Evolutionary conservation across 805 yeast genomes (phyloP), one percentile per base, ranked within the genome.

Genomic region (Tanozyma kutaoensis): DNA sequence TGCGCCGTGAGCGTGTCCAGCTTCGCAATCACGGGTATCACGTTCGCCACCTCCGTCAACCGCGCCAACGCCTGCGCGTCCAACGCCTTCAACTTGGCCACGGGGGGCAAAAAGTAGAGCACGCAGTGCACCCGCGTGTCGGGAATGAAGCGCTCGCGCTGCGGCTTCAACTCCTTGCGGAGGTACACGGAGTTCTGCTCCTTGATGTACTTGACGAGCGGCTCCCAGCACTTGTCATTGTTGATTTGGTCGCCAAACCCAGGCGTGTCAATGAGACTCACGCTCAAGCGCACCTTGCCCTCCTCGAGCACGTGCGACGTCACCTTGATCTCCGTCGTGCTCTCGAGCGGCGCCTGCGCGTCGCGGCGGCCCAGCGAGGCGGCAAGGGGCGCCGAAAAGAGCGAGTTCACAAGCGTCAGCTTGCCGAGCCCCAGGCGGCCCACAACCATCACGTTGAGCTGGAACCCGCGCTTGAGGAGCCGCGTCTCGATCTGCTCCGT

Each of bases 181-280:
- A 86, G 66, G 52, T 80, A 86, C 44, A 76, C 76, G 23, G 93
- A 78, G 52, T 86, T 93, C 57, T 86, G 96, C 55, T 86, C 96
- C 58, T 86, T 86, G 50, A 86, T 82, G 57, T 85, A 86, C 55
- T 82, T 84, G 38, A 86, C 76, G 36, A 86, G 75, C 28, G 95
- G 95, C 43, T 86, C 97, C 95, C 96, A 88, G 55, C 93, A 85
- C 55, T 78, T 80, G 44, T 81, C 93, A 55, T 86, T 86, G 59
- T 85, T 81, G 39, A 91, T 79, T 57, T 81, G 95, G 62, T 91
- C 98, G 22, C 95, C 97, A 62, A 84, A 91, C 11, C 97, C 97
- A 13, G 97, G 97, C 3, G 98, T 91, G 50, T 91, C 98, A 47
- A 91, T 81, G 30, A 91, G 74, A 43, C 84, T 86, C 37, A 91